Evolutionary conservation across 768 basidiomycete species (phyloP).

Genomic region (Mycena haematopus): DNA sequence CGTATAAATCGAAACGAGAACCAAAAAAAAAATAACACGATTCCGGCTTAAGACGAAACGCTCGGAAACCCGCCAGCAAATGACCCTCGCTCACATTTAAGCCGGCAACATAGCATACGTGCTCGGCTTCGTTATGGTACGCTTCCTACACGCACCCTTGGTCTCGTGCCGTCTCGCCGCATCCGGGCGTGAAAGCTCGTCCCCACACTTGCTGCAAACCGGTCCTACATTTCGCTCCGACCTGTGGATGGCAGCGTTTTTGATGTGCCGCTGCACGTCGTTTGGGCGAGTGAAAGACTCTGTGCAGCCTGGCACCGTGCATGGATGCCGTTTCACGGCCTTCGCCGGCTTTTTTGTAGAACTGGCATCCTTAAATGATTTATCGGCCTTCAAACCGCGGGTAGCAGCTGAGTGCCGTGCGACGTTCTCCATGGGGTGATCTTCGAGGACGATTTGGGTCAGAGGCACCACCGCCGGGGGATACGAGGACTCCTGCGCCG

Average conservation of each 20-base stretch:
- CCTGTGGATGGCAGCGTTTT: constrained; percentile 34
- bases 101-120: constrained; percentile 18
- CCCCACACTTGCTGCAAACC: constrained; percentile 26
- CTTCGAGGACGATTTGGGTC: constrained; percentile 18
- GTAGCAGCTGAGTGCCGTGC: background rate
- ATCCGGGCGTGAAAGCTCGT: constrained; percentile 18
- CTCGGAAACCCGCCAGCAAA: background rate
- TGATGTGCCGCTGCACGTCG: constrained; percentile 34
- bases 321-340: constrained; percentile 19
- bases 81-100: background rate
- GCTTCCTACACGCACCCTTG: constrained; percentile 17
- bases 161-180: constrained; percentile 22
- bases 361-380: constrained; percentile 2
- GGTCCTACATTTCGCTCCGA: constrained; percentile 1
- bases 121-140: constrained; percentile 15
- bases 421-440: constrained; percentile 1
- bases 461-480: background rate
- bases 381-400: constrained; percentile 16
- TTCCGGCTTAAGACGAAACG: background rate
- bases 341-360: constrained; percentile 3
- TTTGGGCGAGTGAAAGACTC: constrained; percentile 35
- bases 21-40: constrained; percentile 2
- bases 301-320: constrained; percentile 34
- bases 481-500: too few species aligned
- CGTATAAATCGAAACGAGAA: background rate